Evolutionary conservation across 1,284 basidiomycete species (phyloP).

Genomic region (Amylostereum areolatum): DNA sequence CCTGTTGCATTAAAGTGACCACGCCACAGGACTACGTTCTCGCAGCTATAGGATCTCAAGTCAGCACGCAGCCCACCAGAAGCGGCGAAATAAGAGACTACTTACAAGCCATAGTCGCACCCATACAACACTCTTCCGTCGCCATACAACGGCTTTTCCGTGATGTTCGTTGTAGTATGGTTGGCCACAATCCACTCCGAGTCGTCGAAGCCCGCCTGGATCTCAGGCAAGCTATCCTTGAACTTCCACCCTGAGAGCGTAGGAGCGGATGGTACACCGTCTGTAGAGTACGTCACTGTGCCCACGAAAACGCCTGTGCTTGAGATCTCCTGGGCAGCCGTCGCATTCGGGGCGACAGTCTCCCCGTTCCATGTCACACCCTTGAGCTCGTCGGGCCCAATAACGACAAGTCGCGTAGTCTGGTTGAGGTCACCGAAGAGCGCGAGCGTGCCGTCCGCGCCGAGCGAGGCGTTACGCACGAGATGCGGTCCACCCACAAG

Average conservation of each 20-base stretch:
- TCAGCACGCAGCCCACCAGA: neutral
- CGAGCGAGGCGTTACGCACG: slow-evolving; percentile 44
- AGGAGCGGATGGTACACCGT: slow-evolving; percentile 22
- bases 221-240: slow-evolving; percentile 67
- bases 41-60: slow-evolving; percentile 45
- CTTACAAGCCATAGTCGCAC: slow-evolving; percentile 79
- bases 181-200: slow-evolving; percentile 58
- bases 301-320: slow-evolving; percentile 19
- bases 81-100: slow-evolving; percentile 9
- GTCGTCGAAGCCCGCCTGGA: slow-evolving; percentile 50
- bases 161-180: slow-evolving; percentile 65
- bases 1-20: slow-evolving; percentile 68
- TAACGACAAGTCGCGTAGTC: slow-evolving; percentile 36
- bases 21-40: slow-evolving; percentile 74
- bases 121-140: slow-evolving; percentile 71
- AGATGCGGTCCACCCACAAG: slow-evolving; percentile 51
- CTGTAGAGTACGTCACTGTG: slow-evolving; percentile 13
- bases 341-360: slow-evolving; percentile 29
- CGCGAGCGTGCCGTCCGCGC: slow-evolving; percentile 28
- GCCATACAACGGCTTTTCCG: slow-evolving; percentile 61
- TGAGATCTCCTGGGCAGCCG: slow-evolving; percentile 5
- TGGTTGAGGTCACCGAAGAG: slow-evolving; percentile 43
- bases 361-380: slow-evolving; percentile 68
- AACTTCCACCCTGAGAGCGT: slow-evolving; percentile 60
- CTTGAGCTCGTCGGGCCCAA: slow-evolving; percentile 44